Percentiles rank a stretch among this genome's conserved stretches.
phyloP scores from a whole-genome alignment of 192 early-diverging fungal species.

The Mortierella claussenii region DNA sequence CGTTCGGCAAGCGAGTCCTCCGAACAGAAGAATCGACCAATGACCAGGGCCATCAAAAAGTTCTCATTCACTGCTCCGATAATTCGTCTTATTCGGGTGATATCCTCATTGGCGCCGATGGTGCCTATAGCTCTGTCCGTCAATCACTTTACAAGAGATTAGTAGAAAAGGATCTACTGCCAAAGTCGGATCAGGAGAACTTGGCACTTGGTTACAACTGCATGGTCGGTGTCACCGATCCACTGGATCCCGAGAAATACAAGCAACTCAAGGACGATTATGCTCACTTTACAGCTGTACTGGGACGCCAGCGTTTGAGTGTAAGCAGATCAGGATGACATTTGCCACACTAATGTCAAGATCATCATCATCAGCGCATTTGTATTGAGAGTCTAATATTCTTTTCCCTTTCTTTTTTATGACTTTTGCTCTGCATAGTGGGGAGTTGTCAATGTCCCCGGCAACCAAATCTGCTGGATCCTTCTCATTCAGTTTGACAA shows the following conservation, averaged over 20 bases:
- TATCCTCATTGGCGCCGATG: constrained; percentile 37
- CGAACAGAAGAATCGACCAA: constrained; percentile 12
- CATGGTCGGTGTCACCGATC: constrained; percentile 26
- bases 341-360: too few species aligned
- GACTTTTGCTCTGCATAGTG: constrained; percentile 12
- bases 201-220: constrained; percentile 18
- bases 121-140: constrained; percentile 28
- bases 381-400: too few species aligned
- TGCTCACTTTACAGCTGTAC: constrained; percentile 8
- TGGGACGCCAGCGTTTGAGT: constrained; percentile 1
- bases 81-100: constrained; percentile 20
- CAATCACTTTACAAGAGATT: constrained; percentile 21
- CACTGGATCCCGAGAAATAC: constrained; percentile 22
- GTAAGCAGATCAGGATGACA: constrained; percentile 3
- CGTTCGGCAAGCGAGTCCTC: constrained; percentile 14
- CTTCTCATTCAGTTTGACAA: constrained; percentile 18
- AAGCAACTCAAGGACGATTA: constrained; percentile 16
- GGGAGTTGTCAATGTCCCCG: constrained; percentile 14
- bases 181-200: constrained; percentile 15
- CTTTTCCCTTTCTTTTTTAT: not conserved
- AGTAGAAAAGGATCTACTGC: not conserved
- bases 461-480: constrained; percentile 37
- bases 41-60: too few species aligned
- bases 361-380: too few species aligned
- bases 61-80: constrained; percentile 25